phyloP scores from a whole-genome alignment of 768 basidiomycete genomes.

The Daedaleopsis sinensis region DNA sequence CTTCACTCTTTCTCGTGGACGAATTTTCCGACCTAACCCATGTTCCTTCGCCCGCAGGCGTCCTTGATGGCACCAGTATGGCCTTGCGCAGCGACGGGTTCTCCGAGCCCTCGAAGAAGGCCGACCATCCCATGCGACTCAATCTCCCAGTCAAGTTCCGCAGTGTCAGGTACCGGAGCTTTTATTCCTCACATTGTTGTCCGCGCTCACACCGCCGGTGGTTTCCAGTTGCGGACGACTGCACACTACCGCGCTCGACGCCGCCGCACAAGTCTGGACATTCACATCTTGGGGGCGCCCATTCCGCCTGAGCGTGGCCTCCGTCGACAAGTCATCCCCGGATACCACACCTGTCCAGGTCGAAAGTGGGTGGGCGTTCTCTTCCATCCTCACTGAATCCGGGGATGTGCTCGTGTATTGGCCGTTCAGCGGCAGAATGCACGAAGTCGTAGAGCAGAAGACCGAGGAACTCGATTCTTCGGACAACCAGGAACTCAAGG shows the following conservation, averaged over 20 bases:
- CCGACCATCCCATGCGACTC: slow-evolving; percentile 58
- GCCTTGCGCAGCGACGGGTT: slow-evolving; percentile 56
- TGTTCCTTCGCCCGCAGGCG: slow-evolving; percentile 44
- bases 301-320: slow-evolving; percentile 52
- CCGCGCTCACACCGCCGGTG: neutral
- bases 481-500: slow-evolving; percentile 26
- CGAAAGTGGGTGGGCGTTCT: slow-evolving; percentile 82
- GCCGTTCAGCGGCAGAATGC: slow-evolving; percentile 55
- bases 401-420: slow-evolving; percentile 80
- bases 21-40: slow-evolving; percentile 1
- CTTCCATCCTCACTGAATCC: slow-evolving; percentile 69
- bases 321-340: slow-evolving; percentile 44
- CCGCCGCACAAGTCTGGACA: slow-evolving; percentile 64
- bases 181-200: neutral
- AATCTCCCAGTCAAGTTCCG: slow-evolving; percentile 59
- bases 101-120: slow-evolving; percentile 52
- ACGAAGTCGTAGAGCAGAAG: slow-evolving; percentile 38
- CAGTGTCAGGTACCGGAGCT: slow-evolving; percentile 57
- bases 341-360: slow-evolving; percentile 60
- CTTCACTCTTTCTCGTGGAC: no score
- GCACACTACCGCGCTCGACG: slow-evolving; percentile 70
- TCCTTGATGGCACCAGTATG: slow-evolving; percentile 50
- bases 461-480: slow-evolving; percentile 51
- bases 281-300: slow-evolving; percentile 82
- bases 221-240: slow-evolving; percentile 71